Evolutionary conservation across 176 grass and related monocot species (phyloP).

Genomic region (Eremochloa ophiuroides): DNA sequence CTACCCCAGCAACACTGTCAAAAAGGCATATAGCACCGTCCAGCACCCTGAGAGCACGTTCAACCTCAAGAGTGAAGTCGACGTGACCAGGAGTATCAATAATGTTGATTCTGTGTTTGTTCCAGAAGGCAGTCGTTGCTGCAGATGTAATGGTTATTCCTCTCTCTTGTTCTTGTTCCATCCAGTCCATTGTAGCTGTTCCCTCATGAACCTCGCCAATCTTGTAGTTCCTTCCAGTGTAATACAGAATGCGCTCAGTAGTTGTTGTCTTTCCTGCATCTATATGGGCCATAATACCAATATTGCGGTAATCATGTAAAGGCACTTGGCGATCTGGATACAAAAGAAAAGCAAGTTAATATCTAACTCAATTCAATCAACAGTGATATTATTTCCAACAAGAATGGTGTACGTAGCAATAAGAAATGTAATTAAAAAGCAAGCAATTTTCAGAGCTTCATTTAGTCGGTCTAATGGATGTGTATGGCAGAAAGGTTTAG

Average conservation of each 20-base stretch:
- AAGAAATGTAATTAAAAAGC: not conserved
- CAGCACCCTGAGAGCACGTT: constrained; percentile 90
- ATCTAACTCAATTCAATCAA: constrained; percentile 3
- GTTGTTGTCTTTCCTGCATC: constrained; percentile 99
- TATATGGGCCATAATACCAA: constrained; percentile 99
- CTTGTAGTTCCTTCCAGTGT: constrained; percentile 97
- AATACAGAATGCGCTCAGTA: constrained; percentile 91
- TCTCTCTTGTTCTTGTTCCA: constrained; percentile 98
- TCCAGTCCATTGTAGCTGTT: constrained; percentile 98
- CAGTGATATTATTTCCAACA: not conserved
- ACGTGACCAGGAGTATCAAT: constrained; percentile 98
- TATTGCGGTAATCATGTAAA: constrained; percentile 89
- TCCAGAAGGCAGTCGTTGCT: constrained; percentile 92
- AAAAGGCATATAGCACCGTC: constrained; percentile 98
- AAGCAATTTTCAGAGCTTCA: constrained; percentile 16
- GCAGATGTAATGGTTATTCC: constrained; percentile 99
- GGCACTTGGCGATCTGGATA: constrained; percentile 49
- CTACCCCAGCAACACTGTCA: constrained; percentile 97
- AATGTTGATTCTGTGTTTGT: constrained; percentile 98
- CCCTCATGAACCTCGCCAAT: constrained; percentile 98
- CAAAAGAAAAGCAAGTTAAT: constrained; percentile 14
- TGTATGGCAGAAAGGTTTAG: not conserved
- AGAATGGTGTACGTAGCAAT: not conserved
- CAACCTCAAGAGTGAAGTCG: constrained; percentile 97
- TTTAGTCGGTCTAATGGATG: not conserved